Percentiles rank a stretch among this genome's conserved stretches.
Evolutionary conservation across 2,329 filamentous ascomycete genomes (phyloP).

Genomic region (Fusarium sacchari): DNA sequence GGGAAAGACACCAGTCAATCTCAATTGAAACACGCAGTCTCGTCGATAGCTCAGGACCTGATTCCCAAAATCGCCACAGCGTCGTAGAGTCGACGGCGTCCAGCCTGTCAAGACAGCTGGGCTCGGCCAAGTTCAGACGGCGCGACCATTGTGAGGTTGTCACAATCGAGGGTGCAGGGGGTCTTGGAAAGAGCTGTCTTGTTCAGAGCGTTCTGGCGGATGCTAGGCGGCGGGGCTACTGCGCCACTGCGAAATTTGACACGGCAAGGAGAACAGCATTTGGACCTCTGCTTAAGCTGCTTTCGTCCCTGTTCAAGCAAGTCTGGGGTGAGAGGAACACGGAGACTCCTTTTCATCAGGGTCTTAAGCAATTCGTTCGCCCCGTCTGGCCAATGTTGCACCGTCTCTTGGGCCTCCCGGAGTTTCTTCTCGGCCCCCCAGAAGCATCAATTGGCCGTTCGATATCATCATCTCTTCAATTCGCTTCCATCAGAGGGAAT

Average conservation of each 20-base stretch:
- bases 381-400: conserved; percentile 73
- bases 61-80: conserved; percentile 54
- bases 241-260: conserved; percentile 74
- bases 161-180: conserved; percentile 68
- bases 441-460: conserved; percentile 52
- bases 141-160: conserved; percentile 73
- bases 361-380: conserved; percentile 69
- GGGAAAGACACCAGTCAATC: conserved; percentile 64
- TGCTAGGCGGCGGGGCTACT: conserved; percentile 70
- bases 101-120: conserved; percentile 64
- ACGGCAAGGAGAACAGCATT: conserved; percentile 69
- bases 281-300: conserved; percentile 70
- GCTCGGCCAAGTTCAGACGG: conserved; percentile 67
- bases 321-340: conserved; percentile 74
- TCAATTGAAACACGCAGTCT: conserved; percentile 60
- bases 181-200: conserved; percentile 72
- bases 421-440: conserved; percentile 72
- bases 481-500: conserved; percentile 44
- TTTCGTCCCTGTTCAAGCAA: conserved; percentile 74
- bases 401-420: conserved; percentile 69
- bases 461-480: conserved; percentile 51
- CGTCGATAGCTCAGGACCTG: conserved; percentile 56
- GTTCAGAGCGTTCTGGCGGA: conserved; percentile 71
- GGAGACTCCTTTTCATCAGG: conserved; percentile 70
- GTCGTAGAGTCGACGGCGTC: conserved; percentile 58